A percentile compares a stretch with the other conserved stretches of the same genome.
Evolutionary conservation across 1,284 basidiomycete species (phyloP).

Genomic region (Pascua guehoae): DNA sequence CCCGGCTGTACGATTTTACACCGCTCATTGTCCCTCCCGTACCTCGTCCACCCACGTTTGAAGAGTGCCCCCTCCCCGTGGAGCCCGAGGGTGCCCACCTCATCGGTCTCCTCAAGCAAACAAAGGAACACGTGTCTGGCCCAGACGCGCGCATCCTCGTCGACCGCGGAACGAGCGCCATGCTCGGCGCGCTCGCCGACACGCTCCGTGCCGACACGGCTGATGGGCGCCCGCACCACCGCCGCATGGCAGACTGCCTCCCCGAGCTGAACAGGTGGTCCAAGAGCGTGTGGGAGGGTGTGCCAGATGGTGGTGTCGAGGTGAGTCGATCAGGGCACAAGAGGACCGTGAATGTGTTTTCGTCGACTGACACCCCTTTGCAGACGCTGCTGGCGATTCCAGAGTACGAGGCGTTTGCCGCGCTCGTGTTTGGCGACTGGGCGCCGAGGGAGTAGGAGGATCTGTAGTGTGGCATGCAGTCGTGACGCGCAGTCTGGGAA

Average conservation of each 20-base stretch:
- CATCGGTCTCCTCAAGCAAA: constrained; percentile 33
- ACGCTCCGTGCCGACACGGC: constrained; percentile 13
- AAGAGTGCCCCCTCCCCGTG: constrained; percentile 17
- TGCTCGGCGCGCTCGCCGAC: constrained; percentile 28
- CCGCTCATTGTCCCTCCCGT: constrained; percentile 36
- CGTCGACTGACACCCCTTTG: background rate
- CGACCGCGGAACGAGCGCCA: constrained; percentile 34
- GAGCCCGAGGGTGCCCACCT: constrained; percentile 30
- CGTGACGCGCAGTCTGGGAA: no score
- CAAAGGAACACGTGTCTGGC: constrained; percentile 33
- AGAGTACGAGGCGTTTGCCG: constrained; percentile 45
- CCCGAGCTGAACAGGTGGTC: constrained; percentile 42
- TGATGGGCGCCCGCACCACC: background rate
- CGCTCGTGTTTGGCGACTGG: constrained; percentile 49
- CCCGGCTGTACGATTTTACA: constrained; percentile 35
- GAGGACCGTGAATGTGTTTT: background rate
- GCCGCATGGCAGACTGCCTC: constrained; percentile 38
- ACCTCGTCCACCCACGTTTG: constrained; percentile 16
- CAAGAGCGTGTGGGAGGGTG: constrained; percentile 44
- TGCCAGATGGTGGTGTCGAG: constrained; percentile 47
- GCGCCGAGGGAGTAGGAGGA: constrained; percentile 19
- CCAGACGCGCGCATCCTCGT: constrained; percentile 42
- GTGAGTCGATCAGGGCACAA: constrained; percentile 19
- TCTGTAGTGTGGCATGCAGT: no score
- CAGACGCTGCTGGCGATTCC: constrained; percentile 30